Evolutionary conservation across 1,284 basidiomycete species (phyloP).

Genomic region (Phellopilus nigrolimitatus): DNA sequence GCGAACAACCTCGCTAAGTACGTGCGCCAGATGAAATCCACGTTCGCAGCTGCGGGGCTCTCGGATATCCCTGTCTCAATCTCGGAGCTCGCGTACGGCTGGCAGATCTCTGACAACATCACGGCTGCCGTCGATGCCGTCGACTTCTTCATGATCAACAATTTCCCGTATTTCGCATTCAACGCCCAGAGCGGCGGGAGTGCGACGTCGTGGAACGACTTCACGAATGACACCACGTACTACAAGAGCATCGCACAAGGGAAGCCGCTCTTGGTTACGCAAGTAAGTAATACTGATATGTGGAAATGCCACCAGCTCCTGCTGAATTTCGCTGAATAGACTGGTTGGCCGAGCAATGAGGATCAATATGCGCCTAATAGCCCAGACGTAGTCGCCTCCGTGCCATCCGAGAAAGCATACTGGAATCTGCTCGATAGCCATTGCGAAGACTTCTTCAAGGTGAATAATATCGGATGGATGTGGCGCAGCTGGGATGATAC

Average conservation of each 20-base stretch:
- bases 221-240: constrained; percentile 11
- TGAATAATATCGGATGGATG: constrained; percentile 19
- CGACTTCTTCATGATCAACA: constrained; percentile 20
- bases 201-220: constrained; percentile 11
- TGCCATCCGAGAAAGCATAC: constrained; percentile 19
- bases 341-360: constrained; percentile 23
- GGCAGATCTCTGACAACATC: constrained; percentile 13
- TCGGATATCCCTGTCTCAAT: constrained; percentile 17
- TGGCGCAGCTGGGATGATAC: constrained; percentile 18
- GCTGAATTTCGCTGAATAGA: constrained; percentile 4
- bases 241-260: constrained; percentile 14
- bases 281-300: constrained; percentile 1
- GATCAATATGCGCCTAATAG: constrained; percentile 20
- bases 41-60: constrained; percentile 12
- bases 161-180: constrained; percentile 17
- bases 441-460: constrained; percentile 19
- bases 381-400: constrained; percentile 17
- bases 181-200: constrained; percentile 14
- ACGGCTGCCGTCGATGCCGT: constrained; percentile 6
- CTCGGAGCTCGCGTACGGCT: constrained; percentile 19
- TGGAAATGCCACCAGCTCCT: not conserved
- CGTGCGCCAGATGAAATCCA: constrained; percentile 12
- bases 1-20: constrained; percentile 12
- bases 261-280: constrained; percentile 17
- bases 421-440: constrained; percentile 21